These are phyloP conservation scores for Cladochytrium replicatum DNA, from an alignment of 192 early-diverging fungal genomes.

Conservation along the genomic window DNA sequence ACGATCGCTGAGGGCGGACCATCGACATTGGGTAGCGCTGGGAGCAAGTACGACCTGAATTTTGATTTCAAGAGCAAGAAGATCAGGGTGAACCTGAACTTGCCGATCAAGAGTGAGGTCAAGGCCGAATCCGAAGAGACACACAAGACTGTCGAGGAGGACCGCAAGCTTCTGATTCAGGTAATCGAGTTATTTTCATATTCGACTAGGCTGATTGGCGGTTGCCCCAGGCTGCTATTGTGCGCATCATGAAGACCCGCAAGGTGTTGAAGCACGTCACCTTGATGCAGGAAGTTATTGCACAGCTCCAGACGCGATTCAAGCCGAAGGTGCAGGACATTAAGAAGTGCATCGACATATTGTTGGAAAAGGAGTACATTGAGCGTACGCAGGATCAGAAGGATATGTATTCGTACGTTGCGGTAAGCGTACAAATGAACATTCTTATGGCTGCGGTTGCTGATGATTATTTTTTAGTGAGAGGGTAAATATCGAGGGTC, in stretches of 20 bases:
- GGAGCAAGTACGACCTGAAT: slow-evolving; percentile 64
- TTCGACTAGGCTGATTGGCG: slow-evolving; percentile 7
- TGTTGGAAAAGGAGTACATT: slow-evolving; percentile 87
- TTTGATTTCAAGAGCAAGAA: slow-evolving; percentile 69
- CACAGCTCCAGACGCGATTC: slow-evolving; percentile 79
- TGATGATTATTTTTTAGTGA: no score
- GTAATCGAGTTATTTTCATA: slow-evolving; percentile 23
- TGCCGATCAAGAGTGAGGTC: slow-evolving; percentile 75
- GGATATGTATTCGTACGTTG: slow-evolving; percentile 79
- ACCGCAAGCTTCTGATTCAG: slow-evolving; percentile 88
- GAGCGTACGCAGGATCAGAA: slow-evolving; percentile 74
- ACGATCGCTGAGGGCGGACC: slow-evolving; percentile 30
- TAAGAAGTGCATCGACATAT: slow-evolving; percentile 92
- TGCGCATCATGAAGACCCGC: slow-evolving; percentile 98
- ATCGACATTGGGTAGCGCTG: slow-evolving; percentile 41
- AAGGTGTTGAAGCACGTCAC: slow-evolving; percentile 76
- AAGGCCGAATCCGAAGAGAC: slow-evolving; percentile 88
- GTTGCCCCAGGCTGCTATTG: slow-evolving; percentile 89
- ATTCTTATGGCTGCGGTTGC: no score
- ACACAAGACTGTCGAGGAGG: slow-evolving; percentile 83
- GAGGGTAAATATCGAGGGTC: no score
- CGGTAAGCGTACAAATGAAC: no score
- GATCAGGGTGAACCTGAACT: slow-evolving; percentile 78
- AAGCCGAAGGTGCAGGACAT: slow-evolving; percentile 82
- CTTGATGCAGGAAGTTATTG: slow-evolving; percentile 82